Evolutionary conservation across 495 filamentous ascomycete species (phyloP).

Genomic region (Corynascus novoguineensis): DNA sequence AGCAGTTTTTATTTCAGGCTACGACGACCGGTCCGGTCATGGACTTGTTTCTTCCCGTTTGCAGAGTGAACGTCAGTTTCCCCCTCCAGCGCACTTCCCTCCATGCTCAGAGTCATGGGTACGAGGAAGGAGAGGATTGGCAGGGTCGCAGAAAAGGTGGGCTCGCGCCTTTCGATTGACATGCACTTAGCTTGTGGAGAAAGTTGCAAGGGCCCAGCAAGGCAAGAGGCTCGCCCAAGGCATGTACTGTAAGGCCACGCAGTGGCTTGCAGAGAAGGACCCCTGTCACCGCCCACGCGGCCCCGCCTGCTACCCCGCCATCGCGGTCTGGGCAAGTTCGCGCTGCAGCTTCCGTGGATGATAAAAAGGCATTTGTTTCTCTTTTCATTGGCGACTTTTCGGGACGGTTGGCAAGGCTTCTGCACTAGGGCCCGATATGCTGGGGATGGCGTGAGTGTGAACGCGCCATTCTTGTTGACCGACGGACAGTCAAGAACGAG

Average conservation of each 20-base stretch:
- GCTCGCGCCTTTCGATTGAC: slow-evolving; percentile 35
- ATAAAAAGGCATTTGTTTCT: not conserved
- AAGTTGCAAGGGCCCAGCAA: not conserved
- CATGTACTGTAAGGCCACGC: not conserved
- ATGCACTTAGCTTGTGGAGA: slow-evolving; percentile 16
- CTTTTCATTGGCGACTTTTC: not conserved
- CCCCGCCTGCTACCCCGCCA: slow-evolving; percentile 13
- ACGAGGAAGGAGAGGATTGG: slow-evolving; percentile 7
- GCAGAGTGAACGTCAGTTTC: slow-evolving; percentile 14
- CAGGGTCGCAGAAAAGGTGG: slow-evolving; percentile 17
- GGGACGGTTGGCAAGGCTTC: too few species aligned
- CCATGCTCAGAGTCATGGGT: slow-evolving; percentile 20
- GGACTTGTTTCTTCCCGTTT: not conserved
- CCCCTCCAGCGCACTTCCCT: slow-evolving; percentile 20
- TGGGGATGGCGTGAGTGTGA: slow-evolving; percentile 7
- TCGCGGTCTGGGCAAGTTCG: slow-evolving; percentile 6
- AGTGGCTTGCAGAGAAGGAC: slow-evolving; percentile 2
- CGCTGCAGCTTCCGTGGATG: not conserved
- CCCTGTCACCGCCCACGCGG: slow-evolving; percentile 18
- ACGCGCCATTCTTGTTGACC: not conserved
- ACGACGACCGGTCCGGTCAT: slow-evolving; percentile 1
- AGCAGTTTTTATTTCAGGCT: slow-evolving; percentile 20
- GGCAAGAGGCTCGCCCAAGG: not conserved
- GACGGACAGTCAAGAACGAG: not conserved
- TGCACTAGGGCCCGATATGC: not conserved